phyloP scores from a whole-genome alignment of 345 rosid genomes.

The Theobroma cacao region DNA sequence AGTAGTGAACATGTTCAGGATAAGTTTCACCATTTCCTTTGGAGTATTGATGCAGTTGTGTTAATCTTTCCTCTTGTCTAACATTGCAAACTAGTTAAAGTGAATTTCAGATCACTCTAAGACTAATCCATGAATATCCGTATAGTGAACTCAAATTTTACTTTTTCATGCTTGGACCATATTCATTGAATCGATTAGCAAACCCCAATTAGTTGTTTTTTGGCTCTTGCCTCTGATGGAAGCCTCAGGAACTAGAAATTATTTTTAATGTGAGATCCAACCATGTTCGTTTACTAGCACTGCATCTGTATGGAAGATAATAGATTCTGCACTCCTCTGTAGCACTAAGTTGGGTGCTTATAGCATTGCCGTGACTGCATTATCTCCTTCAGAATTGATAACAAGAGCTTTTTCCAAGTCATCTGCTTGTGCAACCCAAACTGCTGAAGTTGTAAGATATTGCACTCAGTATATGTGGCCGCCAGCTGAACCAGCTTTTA shows the following conservation, averaged over 20 bases:
- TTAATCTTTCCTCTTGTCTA: neutral
- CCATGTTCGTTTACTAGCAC: slow-evolving; percentile 16
- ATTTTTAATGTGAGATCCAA: slow-evolving; percentile 18
- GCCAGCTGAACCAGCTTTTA: neutral
- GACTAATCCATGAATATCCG: neutral
- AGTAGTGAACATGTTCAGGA: slow-evolving; percentile 11
- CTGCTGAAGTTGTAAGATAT: slow-evolving; percentile 6
- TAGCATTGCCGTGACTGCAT: slow-evolving; percentile 20
- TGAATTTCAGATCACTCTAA: neutral
- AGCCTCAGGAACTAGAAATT: slow-evolving; percentile 21
- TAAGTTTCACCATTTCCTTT: neutral
- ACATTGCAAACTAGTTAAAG: slow-evolving; percentile 1
- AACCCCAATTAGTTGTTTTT: neutral
- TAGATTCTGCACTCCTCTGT: slow-evolving; percentile 25
- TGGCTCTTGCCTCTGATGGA: slow-evolving; percentile 9
- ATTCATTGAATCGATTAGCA: neutral
- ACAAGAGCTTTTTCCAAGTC: slow-evolving; percentile 11
- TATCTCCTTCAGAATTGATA: slow-evolving; percentile 21
- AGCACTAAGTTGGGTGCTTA: slow-evolving; percentile 13
- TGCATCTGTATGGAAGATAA: slow-evolving; percentile 26
- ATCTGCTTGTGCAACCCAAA: slow-evolving; percentile 16
- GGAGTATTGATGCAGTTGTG: slow-evolving; percentile 12
- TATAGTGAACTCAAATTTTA: neutral
- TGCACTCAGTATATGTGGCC: neutral
- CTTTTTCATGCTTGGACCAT: slow-evolving; percentile 10